Base-by-base conservation (phyloP, 306 rosid genomes). In the Ormosia semicastrata region DNA sequence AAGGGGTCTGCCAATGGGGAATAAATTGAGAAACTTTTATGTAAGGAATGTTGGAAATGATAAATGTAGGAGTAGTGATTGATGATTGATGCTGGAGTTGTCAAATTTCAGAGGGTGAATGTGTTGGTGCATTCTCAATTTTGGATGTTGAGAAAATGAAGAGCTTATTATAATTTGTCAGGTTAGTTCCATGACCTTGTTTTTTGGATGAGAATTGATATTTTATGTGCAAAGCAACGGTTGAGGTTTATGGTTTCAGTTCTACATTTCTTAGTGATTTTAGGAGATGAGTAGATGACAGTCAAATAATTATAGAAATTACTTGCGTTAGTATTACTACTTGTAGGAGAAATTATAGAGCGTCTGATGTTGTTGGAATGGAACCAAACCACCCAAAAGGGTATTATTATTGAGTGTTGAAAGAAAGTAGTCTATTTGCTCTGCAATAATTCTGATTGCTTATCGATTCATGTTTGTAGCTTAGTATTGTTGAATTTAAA, bases 1-100 rank as follows among this genome's bases (percentile, higher is more conserved):
- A 14, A 89, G 66, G 82, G 88, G 86, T 70, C 68, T 92, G 58
- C 66, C 54, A 11, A 87, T 86, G 69, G 82, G 84, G 36, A n/a
- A 76, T 37, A 79, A 78, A 49, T 74, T 89, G 87, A 73, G 29
- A 60, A 13, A 46, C 0, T 80, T 79, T 73, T 88, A 78, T 78
- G 77, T 60, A 24, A 12, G 0, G 77, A 83, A 81, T 80, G 63
- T 30, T 58, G 46, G 3, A 67, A 70, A 56, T 46, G 54, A 17
- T 36, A 79, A 72, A 59, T 43, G 60, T 43, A 1, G 15, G 68
- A 24, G 24, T 24, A 24, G 24, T 24, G 24, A 24, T 24, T 24
- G 24, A 24, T 24, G 24, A 24, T 24, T 24, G 24, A 24, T 24
- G 24, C 24, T 24, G 24, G 24, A 24, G 24, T 24, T 24, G 24